Conservation (phyloP, 2,329 filamentous ascomycete genomes). For the Fusarium ramigenum region DNA sequence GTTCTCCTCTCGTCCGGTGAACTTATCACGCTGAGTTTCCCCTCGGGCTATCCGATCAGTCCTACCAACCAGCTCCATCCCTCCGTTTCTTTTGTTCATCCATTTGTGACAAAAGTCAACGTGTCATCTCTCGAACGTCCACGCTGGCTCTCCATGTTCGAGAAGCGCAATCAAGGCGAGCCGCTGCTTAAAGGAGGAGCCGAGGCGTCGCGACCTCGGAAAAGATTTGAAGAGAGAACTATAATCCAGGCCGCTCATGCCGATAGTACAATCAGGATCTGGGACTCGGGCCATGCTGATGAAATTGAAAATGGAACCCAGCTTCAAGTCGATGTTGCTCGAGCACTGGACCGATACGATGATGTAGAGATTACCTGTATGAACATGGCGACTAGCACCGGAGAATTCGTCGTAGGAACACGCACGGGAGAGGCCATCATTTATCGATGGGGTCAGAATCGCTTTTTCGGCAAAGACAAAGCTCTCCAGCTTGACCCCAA, state of each 20-base stretch:
- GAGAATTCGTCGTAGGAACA: conserved; percentile 86
- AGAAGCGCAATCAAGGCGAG: conserved; percentile 82
- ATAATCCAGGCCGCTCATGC: conserved; percentile 88
- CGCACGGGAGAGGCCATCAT: conserved; percentile 84
- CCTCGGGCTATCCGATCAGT: conserved; percentile 87
- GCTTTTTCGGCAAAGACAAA: conserved; percentile 72
- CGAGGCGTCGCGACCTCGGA: conserved; percentile 73
- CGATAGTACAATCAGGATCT: conserved; percentile 90
- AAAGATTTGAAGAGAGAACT: conserved; percentile 83
- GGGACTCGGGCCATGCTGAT: conserved; percentile 92
- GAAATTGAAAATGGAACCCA: conserved; percentile 87
- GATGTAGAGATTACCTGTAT: conserved; percentile 81
- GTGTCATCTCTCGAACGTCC: conserved; percentile 80
- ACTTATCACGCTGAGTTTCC: conserved; percentile 89
- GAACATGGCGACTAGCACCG: conserved; percentile 81
- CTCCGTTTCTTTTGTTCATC: conserved; percentile 87
- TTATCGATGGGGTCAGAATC: conserved; percentile 89
- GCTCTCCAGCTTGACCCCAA: conserved; percentile 62
- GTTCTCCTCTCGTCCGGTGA: conserved; percentile 86
- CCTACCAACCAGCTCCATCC: conserved; percentile 93
- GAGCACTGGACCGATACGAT: conserved; percentile 81
- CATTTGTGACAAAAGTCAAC: conserved; percentile 79
- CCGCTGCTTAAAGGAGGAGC: conserved; percentile 82
- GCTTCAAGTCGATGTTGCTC: conserved; percentile 86
- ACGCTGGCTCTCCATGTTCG: conserved; percentile 90